These are phyloP conservation scores for Dactylellina cionopaga DNA, from an alignment of 2,329 filamentous ascomycete genomes.

Conservation along the genomic window DNA sequence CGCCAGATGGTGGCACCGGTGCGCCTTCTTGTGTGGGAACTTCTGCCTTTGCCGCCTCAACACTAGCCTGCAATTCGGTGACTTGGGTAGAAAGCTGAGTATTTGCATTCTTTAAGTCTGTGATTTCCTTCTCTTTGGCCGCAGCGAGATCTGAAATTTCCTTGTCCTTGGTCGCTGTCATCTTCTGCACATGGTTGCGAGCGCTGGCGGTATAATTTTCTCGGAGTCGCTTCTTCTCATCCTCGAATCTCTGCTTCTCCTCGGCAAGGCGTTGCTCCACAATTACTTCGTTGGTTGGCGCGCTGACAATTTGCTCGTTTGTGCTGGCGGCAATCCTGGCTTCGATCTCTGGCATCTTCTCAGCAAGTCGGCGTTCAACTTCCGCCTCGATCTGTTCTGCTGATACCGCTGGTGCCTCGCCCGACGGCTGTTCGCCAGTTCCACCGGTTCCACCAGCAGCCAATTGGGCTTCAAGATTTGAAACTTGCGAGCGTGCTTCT, in stretches of 20 bases:
- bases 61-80: slow-evolving; percentile 30
- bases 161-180: slow-evolving; percentile 53
- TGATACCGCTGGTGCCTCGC: slow-evolving; percentile 14
- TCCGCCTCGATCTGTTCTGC: slow-evolving; percentile 54
- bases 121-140: slow-evolving; percentile 38
- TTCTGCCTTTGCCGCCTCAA: slow-evolving; percentile 36
- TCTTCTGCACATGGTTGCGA: slow-evolving; percentile 54
- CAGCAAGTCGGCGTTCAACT: slow-evolving; percentile 50
- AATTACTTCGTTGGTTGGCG: slow-evolving; percentile 13
- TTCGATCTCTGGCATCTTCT: slow-evolving; percentile 42
- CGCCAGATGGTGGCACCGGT: background rate
- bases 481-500: slow-evolving; percentile 20
- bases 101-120: slow-evolving; percentile 23
- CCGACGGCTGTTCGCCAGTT: slow-evolving; percentile 1
- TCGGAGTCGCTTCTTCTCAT: slow-evolving; percentile 48
- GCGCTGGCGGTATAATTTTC: slow-evolving; percentile 36
- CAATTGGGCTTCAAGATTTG: slow-evolving; percentile 32
- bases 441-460: slow-evolving; percentile 17
- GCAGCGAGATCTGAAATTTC: slow-evolving; percentile 36
- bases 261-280: slow-evolving; percentile 53
- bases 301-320: background rate
- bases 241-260: slow-evolving; percentile 54
- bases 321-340: slow-evolving; percentile 23
- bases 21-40: background rate
- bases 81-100: slow-evolving; percentile 32